phyloP scores from a whole-genome alignment of 2,329 filamentous ascomycete species.

The Xylaria sp. region DNA sequence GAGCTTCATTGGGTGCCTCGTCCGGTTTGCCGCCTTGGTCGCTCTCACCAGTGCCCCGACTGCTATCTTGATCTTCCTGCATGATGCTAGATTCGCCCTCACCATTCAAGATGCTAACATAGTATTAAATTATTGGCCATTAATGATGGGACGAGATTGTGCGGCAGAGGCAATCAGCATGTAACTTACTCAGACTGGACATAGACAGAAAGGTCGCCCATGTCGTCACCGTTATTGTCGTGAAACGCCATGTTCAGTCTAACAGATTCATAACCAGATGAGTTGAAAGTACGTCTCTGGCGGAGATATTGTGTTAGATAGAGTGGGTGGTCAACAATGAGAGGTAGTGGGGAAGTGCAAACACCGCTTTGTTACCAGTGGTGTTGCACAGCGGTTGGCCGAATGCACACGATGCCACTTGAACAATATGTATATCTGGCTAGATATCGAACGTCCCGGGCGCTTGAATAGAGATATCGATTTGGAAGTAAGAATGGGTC shows the following conservation, averaged over 20 bases:
- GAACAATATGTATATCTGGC: neutral
- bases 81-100: neutral
- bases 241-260: constrained; percentile 1
- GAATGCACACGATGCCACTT: neutral
- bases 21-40: neutral
- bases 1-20: neutral
- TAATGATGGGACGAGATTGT: neutral
- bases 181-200: constrained; percentile 15
- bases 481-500: neutral
- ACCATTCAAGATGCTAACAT: neutral
- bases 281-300: neutral
- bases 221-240: neutral
- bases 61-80: constrained; percentile 4
- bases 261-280: neutral
- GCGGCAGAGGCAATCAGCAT: neutral
- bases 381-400: too few species aligned
- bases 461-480: neutral
- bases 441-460: neutral
- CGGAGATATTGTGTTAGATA: neutral
- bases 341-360: neutral
- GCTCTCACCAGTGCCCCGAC: neutral
- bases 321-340: neutral
- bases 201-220: neutral
- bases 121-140: constrained; percentile 1
- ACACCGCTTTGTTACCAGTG: neutral